These are phyloP conservation scores for Aspergillus quadrilineatus DNA, from an alignment of 2,329 filamentous ascomycete genomes.

Conservation along the genomic window DNA sequence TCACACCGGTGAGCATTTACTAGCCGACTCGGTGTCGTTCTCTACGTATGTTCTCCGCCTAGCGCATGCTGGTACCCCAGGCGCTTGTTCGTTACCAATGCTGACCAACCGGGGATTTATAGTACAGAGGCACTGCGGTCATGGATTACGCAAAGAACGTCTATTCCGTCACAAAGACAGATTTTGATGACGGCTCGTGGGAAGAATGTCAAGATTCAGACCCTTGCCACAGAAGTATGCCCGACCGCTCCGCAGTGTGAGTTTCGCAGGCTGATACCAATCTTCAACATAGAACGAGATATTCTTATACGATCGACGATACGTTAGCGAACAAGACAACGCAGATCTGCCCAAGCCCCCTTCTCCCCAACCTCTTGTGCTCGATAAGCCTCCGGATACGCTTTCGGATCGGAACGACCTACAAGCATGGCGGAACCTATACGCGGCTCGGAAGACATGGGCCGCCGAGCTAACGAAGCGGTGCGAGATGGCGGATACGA, in stretches of 20 bases:
- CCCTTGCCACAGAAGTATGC: slow-evolving; percentile 73
- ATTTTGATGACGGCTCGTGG: slow-evolving; percentile 84
- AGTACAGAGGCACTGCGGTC: slow-evolving; percentile 81
- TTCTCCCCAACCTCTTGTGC: slow-evolving; percentile 58
- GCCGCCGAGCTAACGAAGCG: slow-evolving; percentile 68
- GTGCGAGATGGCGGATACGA: slow-evolving; percentile 64
- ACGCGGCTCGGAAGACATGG: slow-evolving; percentile 78
- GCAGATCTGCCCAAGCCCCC: slow-evolving; percentile 53
- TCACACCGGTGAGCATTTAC: slow-evolving; percentile 85
- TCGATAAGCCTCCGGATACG: slow-evolving; percentile 70
- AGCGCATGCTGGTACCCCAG: slow-evolving; percentile 7
- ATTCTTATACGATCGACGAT: slow-evolving; percentile 84
- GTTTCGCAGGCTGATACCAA: slow-evolving; percentile 12
- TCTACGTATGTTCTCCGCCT: slow-evolving; percentile 59
- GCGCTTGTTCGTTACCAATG: slow-evolving; percentile 4
- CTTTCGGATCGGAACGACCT: slow-evolving; percentile 77
- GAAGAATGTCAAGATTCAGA: slow-evolving; percentile 78
- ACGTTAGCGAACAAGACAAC: slow-evolving; percentile 51
- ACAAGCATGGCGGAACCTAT: slow-evolving; percentile 83
- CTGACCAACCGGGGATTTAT: slow-evolving; percentile 3
- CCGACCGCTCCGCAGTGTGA: not conserved
- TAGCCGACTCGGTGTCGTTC: slow-evolving; percentile 73
- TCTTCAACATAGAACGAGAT: slow-evolving; percentile 71
- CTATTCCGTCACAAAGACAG: slow-evolving; percentile 74
- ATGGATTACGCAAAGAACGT: slow-evolving; percentile 73